A percentile compares a stretch with the other conserved stretches of the same genome.
Evolutionary conservation across 2,329 filamentous ascomycete species (phyloP).

Genomic region (Sporothrix protearum): DNA sequence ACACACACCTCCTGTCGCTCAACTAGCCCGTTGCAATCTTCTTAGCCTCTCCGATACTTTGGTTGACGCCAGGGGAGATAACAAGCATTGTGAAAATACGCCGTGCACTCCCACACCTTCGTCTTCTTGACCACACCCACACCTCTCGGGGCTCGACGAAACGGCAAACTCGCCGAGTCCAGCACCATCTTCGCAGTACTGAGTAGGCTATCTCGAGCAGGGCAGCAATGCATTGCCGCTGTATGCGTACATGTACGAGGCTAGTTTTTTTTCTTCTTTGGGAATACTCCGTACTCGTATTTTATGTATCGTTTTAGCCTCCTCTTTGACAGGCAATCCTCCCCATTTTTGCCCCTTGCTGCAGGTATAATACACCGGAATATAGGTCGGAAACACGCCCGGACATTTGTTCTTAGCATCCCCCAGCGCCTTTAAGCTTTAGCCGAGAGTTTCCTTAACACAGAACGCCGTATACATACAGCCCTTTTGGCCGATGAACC

Average conservation of each 20-base stretch:
- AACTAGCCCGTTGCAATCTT: neutral
- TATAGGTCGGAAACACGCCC: conserved; percentile 3
- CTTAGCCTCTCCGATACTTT: neutral
- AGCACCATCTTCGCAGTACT: neutral
- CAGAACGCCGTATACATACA: conserved; percentile 5
- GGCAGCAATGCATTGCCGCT: neutral
- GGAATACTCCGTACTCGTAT: too few relatives aligned
- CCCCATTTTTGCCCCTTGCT: neutral
- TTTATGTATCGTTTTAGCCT: neutral
- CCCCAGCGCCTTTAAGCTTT: neutral
- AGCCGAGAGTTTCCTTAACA: neutral
- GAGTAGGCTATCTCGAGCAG: neutral
- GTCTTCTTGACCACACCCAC: neutral
- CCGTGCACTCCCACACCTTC: too few relatives aligned
- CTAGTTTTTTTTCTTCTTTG: neutral
- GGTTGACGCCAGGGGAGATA: neutral
- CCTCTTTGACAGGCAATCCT: neutral
- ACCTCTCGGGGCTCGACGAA: neutral
- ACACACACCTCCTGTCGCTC: conserved; percentile 1
- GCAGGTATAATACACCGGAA: neutral
- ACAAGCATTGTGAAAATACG: neutral
- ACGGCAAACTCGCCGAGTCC: neutral
- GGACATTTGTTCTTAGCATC: neutral
- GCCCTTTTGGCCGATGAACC: conserved; percentile 9
- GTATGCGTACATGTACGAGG: too few relatives aligned